phyloP scores from a whole-genome alignment of 352 stramenopile species.

The Phytophthora macrochlamydospora region DNA sequence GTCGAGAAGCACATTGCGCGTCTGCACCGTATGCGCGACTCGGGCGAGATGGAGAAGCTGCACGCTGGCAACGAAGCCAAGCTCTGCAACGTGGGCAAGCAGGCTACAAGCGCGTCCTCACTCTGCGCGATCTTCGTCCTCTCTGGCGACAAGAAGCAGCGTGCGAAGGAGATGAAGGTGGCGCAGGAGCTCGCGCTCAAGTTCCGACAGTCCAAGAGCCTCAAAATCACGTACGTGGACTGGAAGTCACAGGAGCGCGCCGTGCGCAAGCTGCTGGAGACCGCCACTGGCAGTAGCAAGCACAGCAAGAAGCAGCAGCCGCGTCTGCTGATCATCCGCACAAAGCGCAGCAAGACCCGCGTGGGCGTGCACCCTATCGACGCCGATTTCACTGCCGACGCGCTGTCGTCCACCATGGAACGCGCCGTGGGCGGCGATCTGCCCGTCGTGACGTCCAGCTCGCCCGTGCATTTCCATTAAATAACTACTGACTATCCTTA shows the following conservation, averaged over 20 bases:
- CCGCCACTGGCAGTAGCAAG: conserved; percentile 14
- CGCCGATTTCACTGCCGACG: conserved; percentile 48
- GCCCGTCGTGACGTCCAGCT: conserved; percentile 36
- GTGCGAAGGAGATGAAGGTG: conserved; percentile 53
- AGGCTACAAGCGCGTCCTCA: conserved; percentile 55
- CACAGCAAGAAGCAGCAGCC: conserved; percentile 37
- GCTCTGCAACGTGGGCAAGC: conserved; percentile 76
- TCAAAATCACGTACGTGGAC: conserved; percentile 77
- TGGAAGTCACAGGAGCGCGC: conserved; percentile 64
- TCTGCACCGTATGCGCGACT: conserved; percentile 66
- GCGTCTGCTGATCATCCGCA: conserved; percentile 65
- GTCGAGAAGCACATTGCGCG: conserved; percentile 81
- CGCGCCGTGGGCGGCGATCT: conserved; percentile 74
- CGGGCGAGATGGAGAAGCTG: conserved; percentile 74
- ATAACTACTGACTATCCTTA: neutral
- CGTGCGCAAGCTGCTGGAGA: conserved; percentile 56
- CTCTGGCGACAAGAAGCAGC: conserved; percentile 47
- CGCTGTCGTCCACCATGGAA: conserved; percentile 73
- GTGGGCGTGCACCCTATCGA: conserved; percentile 42
- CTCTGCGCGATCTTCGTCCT: conserved; percentile 79
- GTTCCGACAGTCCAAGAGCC: conserved; percentile 66
- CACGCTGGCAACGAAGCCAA: conserved; percentile 75
- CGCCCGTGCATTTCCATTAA: conserved; percentile 50
- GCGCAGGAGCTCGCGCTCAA: conserved; percentile 62
- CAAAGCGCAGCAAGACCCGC: conserved; percentile 69